phyloP scores from a whole-genome alignment of 139 green algal genomes.

The Microglena sp. region DNA sequence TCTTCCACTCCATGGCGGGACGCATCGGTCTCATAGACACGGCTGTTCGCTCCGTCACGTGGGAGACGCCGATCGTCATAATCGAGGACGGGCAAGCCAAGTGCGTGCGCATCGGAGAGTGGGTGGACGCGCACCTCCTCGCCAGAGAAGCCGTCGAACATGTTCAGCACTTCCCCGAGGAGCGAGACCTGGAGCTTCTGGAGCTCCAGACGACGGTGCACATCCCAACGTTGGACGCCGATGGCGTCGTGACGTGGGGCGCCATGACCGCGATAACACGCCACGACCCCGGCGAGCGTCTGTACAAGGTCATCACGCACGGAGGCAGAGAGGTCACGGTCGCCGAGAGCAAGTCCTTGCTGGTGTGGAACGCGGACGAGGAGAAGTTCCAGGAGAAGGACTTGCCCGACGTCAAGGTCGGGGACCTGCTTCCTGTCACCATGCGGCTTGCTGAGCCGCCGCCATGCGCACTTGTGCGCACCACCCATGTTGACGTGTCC shows the following conservation, averaged over 20 bases:
- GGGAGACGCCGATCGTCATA: constrained; percentile 6
- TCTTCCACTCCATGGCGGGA: constrained; percentile 96
- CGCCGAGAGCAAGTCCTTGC: constrained; percentile 13
- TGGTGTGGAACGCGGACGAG: constrained; percentile 4
- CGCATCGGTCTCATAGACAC: constrained; percentile 96
- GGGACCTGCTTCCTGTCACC: constrained; percentile 11
- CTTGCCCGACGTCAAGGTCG: neutral
- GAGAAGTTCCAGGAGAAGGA: constrained; percentile 7
- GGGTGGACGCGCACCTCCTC: constrained; percentile 10
- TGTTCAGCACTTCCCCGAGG: neutral
- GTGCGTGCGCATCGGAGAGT: constrained; percentile 7
- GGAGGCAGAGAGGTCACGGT: constrained; percentile 10
- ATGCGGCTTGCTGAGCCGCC: neutral
- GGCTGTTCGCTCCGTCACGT: constrained; percentile 60
- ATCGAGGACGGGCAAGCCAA: neutral
- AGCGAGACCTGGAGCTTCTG: constrained; percentile 12
- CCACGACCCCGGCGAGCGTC: constrained; percentile 14
- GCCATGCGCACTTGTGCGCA: neutral
- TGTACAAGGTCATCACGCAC: constrained; percentile 6
- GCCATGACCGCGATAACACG: constrained; percentile 4
- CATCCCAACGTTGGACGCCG: constrained; percentile 6
- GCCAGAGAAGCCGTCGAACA: too few relatives aligned
- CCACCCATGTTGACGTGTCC: neutral
- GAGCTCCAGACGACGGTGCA: neutral
- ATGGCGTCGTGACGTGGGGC: constrained; percentile 2